Evolutionary conservation across 352 stramenopile species (phyloP).

Genomic region (Globisporangium abappressorium): DNA sequence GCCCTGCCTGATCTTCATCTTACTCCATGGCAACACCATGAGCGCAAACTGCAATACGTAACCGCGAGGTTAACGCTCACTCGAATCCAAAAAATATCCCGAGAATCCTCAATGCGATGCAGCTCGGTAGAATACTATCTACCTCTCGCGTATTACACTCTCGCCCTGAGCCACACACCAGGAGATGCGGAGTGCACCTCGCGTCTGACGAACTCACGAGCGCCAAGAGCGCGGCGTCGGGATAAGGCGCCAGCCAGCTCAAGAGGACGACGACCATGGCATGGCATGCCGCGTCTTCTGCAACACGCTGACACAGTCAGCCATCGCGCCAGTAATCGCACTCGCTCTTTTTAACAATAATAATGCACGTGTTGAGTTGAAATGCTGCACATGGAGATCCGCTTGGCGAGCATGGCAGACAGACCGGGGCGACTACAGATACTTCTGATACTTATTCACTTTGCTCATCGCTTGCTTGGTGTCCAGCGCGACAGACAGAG

Average conservation of each 20-base stretch:
- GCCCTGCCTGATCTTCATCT: too few species aligned
- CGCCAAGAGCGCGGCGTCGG: neutral
- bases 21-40: too few species aligned
- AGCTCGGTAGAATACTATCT: too few species aligned
- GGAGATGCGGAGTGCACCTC: neutral
- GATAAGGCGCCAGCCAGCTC: neutral
- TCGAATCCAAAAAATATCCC: too few species aligned
- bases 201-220: neutral
- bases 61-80: too few species aligned
- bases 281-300: neutral
- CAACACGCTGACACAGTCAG: neutral
- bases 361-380: neutral
- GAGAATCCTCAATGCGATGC: too few species aligned
- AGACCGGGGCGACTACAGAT: neutral
- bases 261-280: neutral
- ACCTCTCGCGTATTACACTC: too few species aligned
- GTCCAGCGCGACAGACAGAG: neutral
- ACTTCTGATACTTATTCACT: neutral
- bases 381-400: neutral
- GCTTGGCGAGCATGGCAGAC: neutral
- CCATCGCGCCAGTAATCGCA: neutral
- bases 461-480: neutral
- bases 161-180: neutral
- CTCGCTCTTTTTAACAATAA: neutral
- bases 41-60: too few species aligned